Base-by-base conservation (phyloP, 2,329 filamentous ascomycete genomes). In the Thermomyces lanuginosus region DNA sequence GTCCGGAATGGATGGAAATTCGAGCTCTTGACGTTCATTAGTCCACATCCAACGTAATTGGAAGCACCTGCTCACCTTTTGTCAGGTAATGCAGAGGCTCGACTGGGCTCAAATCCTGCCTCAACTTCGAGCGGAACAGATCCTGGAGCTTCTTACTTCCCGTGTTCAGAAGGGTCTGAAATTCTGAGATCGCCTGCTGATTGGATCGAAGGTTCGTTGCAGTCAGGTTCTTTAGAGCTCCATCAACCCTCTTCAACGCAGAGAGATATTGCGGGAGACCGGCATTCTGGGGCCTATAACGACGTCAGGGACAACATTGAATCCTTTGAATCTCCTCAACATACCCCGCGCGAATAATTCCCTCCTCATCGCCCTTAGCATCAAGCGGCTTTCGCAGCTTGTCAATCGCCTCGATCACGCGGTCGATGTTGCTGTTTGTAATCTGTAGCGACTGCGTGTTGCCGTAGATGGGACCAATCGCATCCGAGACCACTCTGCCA, bases 81-180 rank as follows among this genome's bases (percentile, higher is more conserved):
- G 83, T 93, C 42, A 93, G 76, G 46, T 76, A 93, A 51, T 92
- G 80, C 22, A 98, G 60, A 5, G 89, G 84, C 46, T 98, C 89
- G 26, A 95, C 68, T 2, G 78, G 70, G 26, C 70, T 69, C 8
- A 80, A 76, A 20, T 84, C 81, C 40, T 92, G 79, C 35, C 66
- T 69, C 22, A 98, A 58, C 28, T 83, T 64, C 32, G 76, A 73
- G 35, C 83, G 71, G 46, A 93, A 92, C 29, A 86, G 68, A 30
- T 72, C 72, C 51, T 95, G 83, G 16, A 98, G 63, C 48, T 91
- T 82, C 8, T 71, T 69, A 37, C 78, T 83, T 13, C 83, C 89
- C 4, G 72, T 69, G 42, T 75, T 78, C 33, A 93, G 62, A 18
- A 98, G 63, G 6, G 72, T 68, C 28, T 70, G 76, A 29, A 92